These are phyloP conservation scores for Piper betle DNA, from an alignment of 164 flowering plant genomes.

Conservation along the genomic window DNA sequence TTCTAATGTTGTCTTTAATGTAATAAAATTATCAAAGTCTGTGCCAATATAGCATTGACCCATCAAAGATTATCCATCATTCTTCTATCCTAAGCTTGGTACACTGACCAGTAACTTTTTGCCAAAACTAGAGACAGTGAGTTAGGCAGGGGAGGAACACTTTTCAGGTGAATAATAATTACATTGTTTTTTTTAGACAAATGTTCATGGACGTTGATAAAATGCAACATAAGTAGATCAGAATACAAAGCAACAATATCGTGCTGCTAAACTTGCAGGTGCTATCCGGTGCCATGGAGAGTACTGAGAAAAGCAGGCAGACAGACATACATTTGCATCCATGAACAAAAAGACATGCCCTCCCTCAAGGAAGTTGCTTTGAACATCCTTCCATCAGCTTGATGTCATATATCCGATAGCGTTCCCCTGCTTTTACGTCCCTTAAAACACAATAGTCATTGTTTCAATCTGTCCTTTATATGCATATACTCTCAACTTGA, in stretches of 20 bases:
- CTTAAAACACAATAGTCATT: neutral
- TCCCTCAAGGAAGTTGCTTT: slow-evolving; percentile 86
- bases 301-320: slow-evolving; percentile 50
- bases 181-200: too few species aligned
- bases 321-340: slow-evolving; percentile 39
- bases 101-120: slow-evolving; percentile 63
- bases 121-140: slow-evolving; percentile 77
- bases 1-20: neutral
- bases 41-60: slow-evolving; percentile 13
- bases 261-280: slow-evolving; percentile 20
- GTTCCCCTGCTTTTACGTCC: neutral
- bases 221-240: too few species aligned
- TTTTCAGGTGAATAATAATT: slow-evolving; percentile 52
- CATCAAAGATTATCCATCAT: slow-evolving; percentile 72
- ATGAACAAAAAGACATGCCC: slow-evolving; percentile 73
- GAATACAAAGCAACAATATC: too few species aligned
- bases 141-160: slow-evolving; percentile 73
- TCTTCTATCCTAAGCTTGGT: slow-evolving; percentile 93
- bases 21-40: neutral
- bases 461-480: too few species aligned
- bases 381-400: slow-evolving; percentile 66
- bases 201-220: too few species aligned
- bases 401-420: slow-evolving; percentile 7
- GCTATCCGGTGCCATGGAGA: slow-evolving; percentile 90
- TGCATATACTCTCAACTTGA: too few species aligned